phyloP scores from a whole-genome alignment of 2,329 filamentous ascomycete species.

The Ophiognomonia clavigignenti-juglandacearum region DNA sequence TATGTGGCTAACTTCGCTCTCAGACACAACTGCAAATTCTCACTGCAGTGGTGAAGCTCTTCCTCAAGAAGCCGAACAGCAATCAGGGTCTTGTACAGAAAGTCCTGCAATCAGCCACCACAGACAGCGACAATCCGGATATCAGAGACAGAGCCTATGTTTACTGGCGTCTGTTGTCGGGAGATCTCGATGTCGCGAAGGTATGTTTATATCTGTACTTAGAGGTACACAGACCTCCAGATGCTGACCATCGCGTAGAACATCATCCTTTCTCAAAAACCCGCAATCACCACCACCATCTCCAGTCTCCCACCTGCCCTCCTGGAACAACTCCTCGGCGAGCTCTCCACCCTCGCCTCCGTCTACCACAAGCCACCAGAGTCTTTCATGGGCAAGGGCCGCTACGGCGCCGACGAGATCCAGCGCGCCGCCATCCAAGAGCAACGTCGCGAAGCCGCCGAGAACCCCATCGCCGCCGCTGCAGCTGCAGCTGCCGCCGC shows the following conservation, averaged over 20 bases:
- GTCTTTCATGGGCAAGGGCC: slow-evolving; percentile 94
- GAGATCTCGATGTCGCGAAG: slow-evolving; percentile 86
- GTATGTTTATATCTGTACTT: slow-evolving; percentile 38
- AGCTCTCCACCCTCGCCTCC: slow-evolving; percentile 90
- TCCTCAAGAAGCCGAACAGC: slow-evolving; percentile 92
- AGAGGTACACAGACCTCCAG: accelerated
- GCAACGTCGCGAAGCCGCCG: slow-evolving; percentile 83
- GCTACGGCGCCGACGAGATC: slow-evolving; percentile 89
- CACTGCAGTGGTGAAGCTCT: slow-evolving; percentile 94
- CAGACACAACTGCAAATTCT: slow-evolving; percentile 97
- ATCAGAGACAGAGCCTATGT: slow-evolving; percentile 96
- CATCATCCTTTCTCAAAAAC: slow-evolving; percentile 90
- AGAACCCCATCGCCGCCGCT: slow-evolving; percentile 89
- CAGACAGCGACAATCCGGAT: slow-evolving; percentile 95
- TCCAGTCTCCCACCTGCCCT: slow-evolving; percentile 78
- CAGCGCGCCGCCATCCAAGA: slow-evolving; percentile 96
- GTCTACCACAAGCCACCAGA: slow-evolving; percentile 98
- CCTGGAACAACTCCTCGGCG: slow-evolving; percentile 82
- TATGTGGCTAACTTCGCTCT: slow-evolving; percentile 14
- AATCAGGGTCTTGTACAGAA: slow-evolving; percentile 90
- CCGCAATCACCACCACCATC: slow-evolving; percentile 91
- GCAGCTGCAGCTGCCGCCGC: slow-evolving; percentile 65
- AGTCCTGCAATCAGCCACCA: slow-evolving; percentile 86
- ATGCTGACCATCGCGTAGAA: slow-evolving; percentile 42
- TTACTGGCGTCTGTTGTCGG: slow-evolving; percentile 94